Conservation (phyloP, 768 basidiomycete genomes). For the Trametopsis cervina region DNA sequence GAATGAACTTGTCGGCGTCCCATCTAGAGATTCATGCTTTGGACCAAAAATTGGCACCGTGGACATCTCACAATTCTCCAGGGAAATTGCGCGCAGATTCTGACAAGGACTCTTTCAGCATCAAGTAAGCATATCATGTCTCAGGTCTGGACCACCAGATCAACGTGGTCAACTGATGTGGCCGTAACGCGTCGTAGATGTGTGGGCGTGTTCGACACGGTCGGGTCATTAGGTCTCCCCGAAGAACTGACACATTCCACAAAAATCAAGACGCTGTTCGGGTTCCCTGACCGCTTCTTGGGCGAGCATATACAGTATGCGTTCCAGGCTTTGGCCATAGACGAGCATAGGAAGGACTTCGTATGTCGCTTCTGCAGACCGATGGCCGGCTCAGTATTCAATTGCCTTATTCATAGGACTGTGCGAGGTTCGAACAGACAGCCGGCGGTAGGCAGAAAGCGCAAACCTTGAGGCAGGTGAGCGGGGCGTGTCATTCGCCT, state of each 20-base stretch:
- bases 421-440: constrained; percentile 58
- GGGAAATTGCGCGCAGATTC: constrained; percentile 47
- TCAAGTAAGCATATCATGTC: constrained; percentile 42
- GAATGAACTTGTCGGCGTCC: no score
- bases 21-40: constrained; percentile 31
- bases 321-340: constrained; percentile 64
- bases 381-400: not conserved
- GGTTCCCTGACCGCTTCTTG: constrained; percentile 52
- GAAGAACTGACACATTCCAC: constrained; percentile 49
- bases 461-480: constrained; percentile 58
- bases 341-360: constrained; percentile 64
- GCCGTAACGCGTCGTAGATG: constrained; percentile 33
- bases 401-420: constrained; percentile 33
- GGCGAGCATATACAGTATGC: constrained; percentile 60
- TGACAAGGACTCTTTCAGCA: constrained; percentile 42
- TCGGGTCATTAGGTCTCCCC: constrained; percentile 66
- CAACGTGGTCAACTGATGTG: no score
- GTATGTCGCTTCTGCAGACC: constrained; percentile 32
- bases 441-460: constrained; percentile 41
- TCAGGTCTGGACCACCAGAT: no score
- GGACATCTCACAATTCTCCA: constrained; percentile 43
- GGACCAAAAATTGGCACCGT: constrained; percentile 41
- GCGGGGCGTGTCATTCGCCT: no score
- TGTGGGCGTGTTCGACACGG: constrained; percentile 72
- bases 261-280: constrained; percentile 47